These are phyloP conservation scores for Kwoniella dendrophila DNA, from an alignment of 768 basidiomycete genomes.

Conservation along the genomic window DNA sequence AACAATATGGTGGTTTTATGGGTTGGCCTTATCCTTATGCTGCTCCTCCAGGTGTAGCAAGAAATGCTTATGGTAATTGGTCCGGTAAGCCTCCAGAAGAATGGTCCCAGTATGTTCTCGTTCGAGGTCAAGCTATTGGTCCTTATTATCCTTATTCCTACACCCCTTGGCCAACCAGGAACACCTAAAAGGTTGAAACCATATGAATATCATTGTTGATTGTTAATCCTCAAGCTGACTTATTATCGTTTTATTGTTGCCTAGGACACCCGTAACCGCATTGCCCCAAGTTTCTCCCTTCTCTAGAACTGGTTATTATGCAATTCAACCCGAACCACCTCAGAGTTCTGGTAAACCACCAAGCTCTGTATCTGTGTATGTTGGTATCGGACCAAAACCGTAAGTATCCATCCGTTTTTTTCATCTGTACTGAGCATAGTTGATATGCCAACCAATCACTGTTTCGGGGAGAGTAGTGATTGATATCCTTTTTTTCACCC, in stretches of 20 bases:
- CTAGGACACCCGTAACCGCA: constrained; percentile 40
- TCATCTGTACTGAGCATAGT: no score
- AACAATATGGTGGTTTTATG: constrained; percentile 31
- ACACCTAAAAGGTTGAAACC: constrained; percentile 7
- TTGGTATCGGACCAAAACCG: constrained; percentile 4
- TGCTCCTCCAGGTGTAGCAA: constrained; percentile 32
- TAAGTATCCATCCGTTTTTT: constrained; percentile 2
- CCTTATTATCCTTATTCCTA: constrained; percentile 12
- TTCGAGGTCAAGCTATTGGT: constrained; percentile 20
- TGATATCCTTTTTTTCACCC: background rate
- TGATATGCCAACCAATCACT: no score
- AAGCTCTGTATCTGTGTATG: constrained; percentile 6
- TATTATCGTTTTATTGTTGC: background rate
- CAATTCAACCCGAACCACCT: constrained; percentile 23
- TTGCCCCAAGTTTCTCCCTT: constrained; percentile 46
- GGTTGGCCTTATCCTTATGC: constrained; percentile 45
- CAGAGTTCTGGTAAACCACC: constrained; percentile 5
- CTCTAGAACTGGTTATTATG: constrained; percentile 47
- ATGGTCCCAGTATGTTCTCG: constrained; percentile 45
- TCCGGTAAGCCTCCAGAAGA: constrained; percentile 41
- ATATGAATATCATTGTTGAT: background rate
- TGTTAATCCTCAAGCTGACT: constrained; percentile 7
- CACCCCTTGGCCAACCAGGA: constrained; percentile 19
- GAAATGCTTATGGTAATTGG: constrained; percentile 30
- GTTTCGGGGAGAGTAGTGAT: constrained; percentile 3